phyloP scores from a whole-genome alignment of 1,284 basidiomycete species.

The Phellopilus nigrolimitatus region DNA sequence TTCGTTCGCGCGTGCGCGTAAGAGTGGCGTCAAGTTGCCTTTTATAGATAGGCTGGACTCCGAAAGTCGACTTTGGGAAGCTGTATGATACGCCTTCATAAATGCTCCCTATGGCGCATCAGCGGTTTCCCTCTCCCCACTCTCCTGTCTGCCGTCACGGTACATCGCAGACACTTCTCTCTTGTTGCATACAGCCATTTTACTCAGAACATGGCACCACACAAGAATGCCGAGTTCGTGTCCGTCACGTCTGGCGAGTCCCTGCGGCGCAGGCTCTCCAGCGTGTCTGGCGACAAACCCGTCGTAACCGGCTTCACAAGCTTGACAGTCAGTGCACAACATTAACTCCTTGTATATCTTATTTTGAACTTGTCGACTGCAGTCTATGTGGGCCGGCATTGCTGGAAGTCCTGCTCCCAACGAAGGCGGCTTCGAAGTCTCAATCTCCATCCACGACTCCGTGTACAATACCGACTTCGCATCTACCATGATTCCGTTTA shows the following conservation, averaged over 20 bases:
- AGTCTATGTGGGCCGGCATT: slow-evolving; percentile 84
- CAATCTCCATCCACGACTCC: slow-evolving; percentile 73
- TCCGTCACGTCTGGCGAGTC: slow-evolving; percentile 59
- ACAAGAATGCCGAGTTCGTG: slow-evolving; percentile 37
- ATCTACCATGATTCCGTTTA: slow-evolving; percentile 46
- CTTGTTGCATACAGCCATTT: background rate
- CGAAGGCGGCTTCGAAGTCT: slow-evolving; percentile 58
- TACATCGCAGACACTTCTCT: no score
- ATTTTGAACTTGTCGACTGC: no score
- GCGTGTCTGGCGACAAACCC: slow-evolving; percentile 44
- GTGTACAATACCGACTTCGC: slow-evolving; percentile 76
- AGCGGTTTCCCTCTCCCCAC: background rate
- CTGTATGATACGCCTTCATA: no score
- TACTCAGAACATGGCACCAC: slow-evolving; percentile 8
- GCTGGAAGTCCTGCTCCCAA: slow-evolving; percentile 56
- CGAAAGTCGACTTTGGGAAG: no score
- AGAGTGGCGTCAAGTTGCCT: no score
- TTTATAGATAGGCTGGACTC: no score
- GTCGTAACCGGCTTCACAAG: slow-evolving; percentile 52
- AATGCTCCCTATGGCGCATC: no score
- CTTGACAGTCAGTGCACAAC: slow-evolving; percentile 51
- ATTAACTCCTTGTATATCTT: slow-evolving; percentile 17
- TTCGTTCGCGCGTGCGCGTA: no score
- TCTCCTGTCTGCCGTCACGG: background rate
- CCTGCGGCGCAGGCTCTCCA: slow-evolving; percentile 63